phyloP scores from a whole-genome alignment of 2,329 filamentous ascomycete species.

The Claviceps sp. region DNA sequence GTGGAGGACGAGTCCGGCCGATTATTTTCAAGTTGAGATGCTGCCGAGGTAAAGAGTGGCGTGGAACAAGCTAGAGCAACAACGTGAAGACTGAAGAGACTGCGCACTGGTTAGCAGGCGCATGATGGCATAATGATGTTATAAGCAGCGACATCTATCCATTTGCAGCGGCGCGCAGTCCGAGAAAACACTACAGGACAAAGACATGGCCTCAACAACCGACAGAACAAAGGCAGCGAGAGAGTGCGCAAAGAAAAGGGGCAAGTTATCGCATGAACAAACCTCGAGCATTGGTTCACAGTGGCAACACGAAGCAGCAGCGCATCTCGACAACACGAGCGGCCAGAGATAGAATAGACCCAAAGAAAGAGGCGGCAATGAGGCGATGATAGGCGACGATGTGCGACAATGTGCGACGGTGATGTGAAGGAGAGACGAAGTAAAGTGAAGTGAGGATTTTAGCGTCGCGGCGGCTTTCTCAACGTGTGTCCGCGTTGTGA shows the following conservation, averaged over 20 bases:
- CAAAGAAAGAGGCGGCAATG: neutral
- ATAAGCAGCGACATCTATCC: neutral
- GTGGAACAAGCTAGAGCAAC: neutral
- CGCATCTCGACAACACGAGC: conserved; percentile 2
- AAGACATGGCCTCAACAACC: too few relatives aligned
- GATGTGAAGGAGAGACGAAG: neutral
- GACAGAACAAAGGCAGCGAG: neutral
- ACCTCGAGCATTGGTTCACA: conserved; percentile 1
- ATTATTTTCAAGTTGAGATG: neutral
- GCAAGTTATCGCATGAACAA: neutral
- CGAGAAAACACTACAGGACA: neutral
- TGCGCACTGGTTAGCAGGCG: neutral
- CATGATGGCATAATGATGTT: neutral
- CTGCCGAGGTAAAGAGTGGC: neutral
- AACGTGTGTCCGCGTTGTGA: too few relatives aligned
- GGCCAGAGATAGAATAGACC: neutral
- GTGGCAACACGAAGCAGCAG: neutral
- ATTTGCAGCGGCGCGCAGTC: neutral
- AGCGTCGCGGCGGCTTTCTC: too few relatives aligned
- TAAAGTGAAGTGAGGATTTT: too few relatives aligned
- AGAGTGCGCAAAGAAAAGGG: neutral
- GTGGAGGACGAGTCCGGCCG: neutral
- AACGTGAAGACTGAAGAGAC: neutral
- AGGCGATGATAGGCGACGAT: neutral
- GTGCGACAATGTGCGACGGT: neutral